phyloP scores from a whole-genome alignment of 352 stramenopile genomes.

The Globisporangium cylindrosporum region DNA sequence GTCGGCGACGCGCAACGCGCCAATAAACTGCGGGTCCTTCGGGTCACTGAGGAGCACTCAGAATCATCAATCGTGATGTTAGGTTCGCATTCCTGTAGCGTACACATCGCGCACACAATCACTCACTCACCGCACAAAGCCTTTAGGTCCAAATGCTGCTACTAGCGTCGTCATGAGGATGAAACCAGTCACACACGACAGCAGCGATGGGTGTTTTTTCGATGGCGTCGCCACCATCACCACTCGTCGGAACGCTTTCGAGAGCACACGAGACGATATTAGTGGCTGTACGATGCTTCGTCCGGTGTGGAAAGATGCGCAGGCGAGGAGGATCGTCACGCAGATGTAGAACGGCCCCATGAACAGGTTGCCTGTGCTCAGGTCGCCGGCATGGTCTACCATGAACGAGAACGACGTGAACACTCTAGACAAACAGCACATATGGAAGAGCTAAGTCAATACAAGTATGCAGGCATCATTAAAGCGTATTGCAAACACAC shows the following conservation, averaged over 20 bases:
- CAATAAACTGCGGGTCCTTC: slow-evolving; percentile 78
- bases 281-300: slow-evolving; percentile 25
- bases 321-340: slow-evolving; percentile 46
- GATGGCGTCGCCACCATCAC: slow-evolving; percentile 17
- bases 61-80: not conserved
- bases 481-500: not conserved
- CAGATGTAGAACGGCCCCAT: slow-evolving; percentile 64
- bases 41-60: slow-evolving; percentile 40
- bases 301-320: slow-evolving; percentile 52
- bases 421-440: slow-evolving; percentile 34
- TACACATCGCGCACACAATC: not conserved
- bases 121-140: slow-evolving; percentile 54
- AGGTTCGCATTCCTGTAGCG: not conserved
- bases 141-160: slow-evolving; percentile 46
- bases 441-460: not conserved
- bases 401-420: slow-evolving; percentile 90
- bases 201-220: slow-evolving; percentile 33
- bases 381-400: slow-evolving; percentile 78
- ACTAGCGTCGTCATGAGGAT: slow-evolving; percentile 35
- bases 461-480: not conserved
- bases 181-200: slow-evolving; percentile 30
- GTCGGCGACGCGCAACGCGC: slow-evolving; percentile 52
- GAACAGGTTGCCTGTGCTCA: slow-evolving; percentile 39
- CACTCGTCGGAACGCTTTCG: slow-evolving; percentile 13
- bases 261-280: slow-evolving; percentile 17